These are phyloP conservation scores for Drechslerella stenobrocha DNA, from an alignment of 2,329 filamentous ascomycete genomes.

Conservation along the genomic window DNA sequence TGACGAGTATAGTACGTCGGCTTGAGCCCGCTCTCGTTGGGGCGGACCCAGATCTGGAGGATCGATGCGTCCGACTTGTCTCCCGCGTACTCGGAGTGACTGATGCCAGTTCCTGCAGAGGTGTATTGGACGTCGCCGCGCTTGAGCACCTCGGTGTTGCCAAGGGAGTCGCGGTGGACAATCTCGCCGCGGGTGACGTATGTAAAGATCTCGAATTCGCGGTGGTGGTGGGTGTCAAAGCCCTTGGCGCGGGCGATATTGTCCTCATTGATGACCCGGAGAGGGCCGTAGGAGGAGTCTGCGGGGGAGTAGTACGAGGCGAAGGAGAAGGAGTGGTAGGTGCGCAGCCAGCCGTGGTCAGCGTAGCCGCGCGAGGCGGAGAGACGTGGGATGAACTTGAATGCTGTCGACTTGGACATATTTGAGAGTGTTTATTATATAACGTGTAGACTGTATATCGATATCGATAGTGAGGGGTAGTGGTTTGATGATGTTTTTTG, in stretches of 20 bases:
- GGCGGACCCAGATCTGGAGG: conserved; percentile 45
- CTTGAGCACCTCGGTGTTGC: conserved; percentile 44
- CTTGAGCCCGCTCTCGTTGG: conserved; percentile 29
- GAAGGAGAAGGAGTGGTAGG: conserved; percentile 84
- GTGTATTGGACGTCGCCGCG: conserved; percentile 46
- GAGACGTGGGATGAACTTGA: conserved; percentile 70
- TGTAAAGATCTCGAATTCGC: conserved; percentile 86
- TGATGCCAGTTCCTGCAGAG: conserved; percentile 43
- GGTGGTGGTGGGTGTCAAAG: conserved; percentile 82
- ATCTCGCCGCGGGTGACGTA: conserved; percentile 85
- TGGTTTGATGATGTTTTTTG: conserved; percentile 21
- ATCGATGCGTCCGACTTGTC: conserved; percentile 40
- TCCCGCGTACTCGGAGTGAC: conserved; percentile 37
- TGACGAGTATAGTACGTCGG: conserved; percentile 45
- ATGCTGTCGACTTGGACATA: conserved; percentile 44
- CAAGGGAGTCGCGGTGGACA: conserved; percentile 81
- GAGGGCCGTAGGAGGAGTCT: conserved; percentile 71
- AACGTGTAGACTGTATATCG: no score
- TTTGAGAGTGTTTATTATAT: conserved; percentile 1
- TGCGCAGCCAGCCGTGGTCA: conserved; percentile 85
- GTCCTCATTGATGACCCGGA: conserved; percentile 88
- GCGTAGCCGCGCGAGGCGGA: conserved; percentile 73
- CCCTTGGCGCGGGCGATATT: conserved; percentile 73
- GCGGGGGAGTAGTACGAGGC: conserved; percentile 70
- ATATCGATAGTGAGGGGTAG: no score